Evolutionary conservation across 331 rosid species (phyloP).

Genomic region (Dryas integrifolia): DNA sequence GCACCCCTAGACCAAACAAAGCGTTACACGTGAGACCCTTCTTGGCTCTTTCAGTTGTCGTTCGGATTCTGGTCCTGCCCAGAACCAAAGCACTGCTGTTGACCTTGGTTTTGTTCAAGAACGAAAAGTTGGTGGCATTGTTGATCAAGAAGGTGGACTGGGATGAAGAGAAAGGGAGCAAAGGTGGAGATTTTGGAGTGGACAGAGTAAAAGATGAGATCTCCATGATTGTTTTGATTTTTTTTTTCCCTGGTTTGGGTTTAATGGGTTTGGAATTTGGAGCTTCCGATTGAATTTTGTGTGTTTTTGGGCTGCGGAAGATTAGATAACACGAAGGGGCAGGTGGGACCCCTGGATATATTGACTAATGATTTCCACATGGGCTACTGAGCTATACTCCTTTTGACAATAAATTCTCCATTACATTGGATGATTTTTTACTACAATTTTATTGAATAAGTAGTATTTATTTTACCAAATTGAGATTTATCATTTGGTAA

Average conservation of each 20-base stretch:
- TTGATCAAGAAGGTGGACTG: slow-evolving; percentile 39
- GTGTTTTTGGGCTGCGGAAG: slow-evolving; percentile 12
- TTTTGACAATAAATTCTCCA: not conserved
- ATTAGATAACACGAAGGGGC: slow-evolving; percentile 19
- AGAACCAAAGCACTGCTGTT: slow-evolving; percentile 13
- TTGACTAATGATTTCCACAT: slow-evolving; percentile 13
- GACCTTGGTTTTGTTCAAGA: slow-evolving; percentile 33
- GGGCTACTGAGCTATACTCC: not conserved
- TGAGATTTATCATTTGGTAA: not conserved
- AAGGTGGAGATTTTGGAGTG: slow-evolving; percentile 29
- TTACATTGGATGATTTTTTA: not conserved
- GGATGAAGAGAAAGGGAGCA: slow-evolving; percentile 42
- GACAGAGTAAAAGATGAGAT: slow-evolving; percentile 47
- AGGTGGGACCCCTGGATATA: slow-evolving; percentile 10
- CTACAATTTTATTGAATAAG: not conserved
- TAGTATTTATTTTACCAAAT: not conserved
- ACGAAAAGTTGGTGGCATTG: slow-evolving; percentile 24
- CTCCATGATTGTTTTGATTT: slow-evolving; percentile 40
- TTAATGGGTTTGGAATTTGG: not conserved
- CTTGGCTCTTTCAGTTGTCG: slow-evolving; percentile 28
- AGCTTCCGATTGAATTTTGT: slow-evolving; percentile 1
- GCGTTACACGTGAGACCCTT: slow-evolving; percentile 73
- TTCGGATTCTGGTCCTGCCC: slow-evolving; percentile 27
- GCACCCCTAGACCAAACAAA: slow-evolving; percentile 88
- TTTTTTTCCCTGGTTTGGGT: slow-evolving; percentile 8